phyloP scores from a whole-genome alignment of 1,139 yeast genomes.

The Pichia sorboxylosa region DNA sequence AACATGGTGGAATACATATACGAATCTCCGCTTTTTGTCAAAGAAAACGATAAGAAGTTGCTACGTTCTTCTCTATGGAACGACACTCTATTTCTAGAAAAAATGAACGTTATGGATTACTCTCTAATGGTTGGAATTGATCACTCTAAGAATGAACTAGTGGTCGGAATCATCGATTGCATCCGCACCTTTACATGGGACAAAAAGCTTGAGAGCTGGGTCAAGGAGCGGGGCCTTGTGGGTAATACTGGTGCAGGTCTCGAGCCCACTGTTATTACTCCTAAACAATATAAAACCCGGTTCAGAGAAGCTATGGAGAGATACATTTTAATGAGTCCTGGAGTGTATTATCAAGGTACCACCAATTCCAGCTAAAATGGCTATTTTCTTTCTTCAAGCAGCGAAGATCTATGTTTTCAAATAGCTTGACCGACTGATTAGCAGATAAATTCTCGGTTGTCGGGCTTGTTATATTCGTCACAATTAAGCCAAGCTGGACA shows the following conservation, averaged over 20 bases:
- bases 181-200: conserved; percentile 97
- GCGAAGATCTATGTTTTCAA: too few species aligned
- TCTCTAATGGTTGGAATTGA: conserved; percentile 90
- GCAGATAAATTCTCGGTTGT: too few species aligned
- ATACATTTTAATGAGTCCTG: conserved; percentile 89
- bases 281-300: conserved; percentile 84
- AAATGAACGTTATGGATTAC: conserved; percentile 98
- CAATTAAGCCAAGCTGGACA: too few species aligned
- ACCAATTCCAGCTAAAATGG: conserved; percentile 5
- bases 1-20: conserved; percentile 97
- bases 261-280: conserved; percentile 95
- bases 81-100: conserved; percentile 85
- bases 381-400: too few species aligned
- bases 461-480: too few species aligned
- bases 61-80: conserved; percentile 85
- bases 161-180: conserved; percentile 94
- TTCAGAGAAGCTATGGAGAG: conserved; percentile 98
- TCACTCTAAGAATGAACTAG: conserved; percentile 52
- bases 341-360: conserved; percentile 47
- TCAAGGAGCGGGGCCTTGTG: conserved; percentile 83
- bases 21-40: conserved; percentile 88
- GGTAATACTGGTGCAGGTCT: conserved; percentile 76
- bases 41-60: conserved; percentile 81
- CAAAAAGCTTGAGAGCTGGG: conserved; percentile 97
- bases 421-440: too few species aligned